phyloP scores from a whole-genome alignment of 352 stramenopile species.

The Phytophthora sp. region DNA sequence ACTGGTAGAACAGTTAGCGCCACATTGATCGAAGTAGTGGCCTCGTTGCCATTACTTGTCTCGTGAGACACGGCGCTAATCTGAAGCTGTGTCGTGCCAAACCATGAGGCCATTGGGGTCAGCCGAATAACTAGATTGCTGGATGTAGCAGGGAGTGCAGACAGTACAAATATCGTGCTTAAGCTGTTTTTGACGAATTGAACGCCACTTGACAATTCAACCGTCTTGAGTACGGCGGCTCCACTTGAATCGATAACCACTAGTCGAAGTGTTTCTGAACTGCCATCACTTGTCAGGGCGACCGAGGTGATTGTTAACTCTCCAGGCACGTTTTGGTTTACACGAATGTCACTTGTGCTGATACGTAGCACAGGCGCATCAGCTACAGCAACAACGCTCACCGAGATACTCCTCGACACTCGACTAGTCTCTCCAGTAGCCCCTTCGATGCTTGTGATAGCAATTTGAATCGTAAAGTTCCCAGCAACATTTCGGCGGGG shows the following conservation, averaged over 20 bases:
- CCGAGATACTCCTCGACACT: conserved; percentile 29
- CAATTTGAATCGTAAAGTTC: conserved; percentile 38
- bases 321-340: conserved; percentile 43
- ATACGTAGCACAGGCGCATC: conserved; percentile 43
- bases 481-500: conserved; percentile 49
- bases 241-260: conserved; percentile 34
- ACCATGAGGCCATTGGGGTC: conserved; percentile 35
- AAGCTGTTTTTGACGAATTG: conserved; percentile 30
- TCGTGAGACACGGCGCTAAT: conserved; percentile 49
- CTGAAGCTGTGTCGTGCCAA: conserved; percentile 40
- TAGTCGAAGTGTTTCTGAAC: conserved; percentile 48
- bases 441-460: conserved; percentile 36
- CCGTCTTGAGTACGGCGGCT: conserved; percentile 25
- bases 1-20: conserved; percentile 45
- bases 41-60: conserved; percentile 23
- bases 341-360: conserved; percentile 18
- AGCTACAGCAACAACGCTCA: conserved; percentile 41
- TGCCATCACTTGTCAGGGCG: conserved; percentile 44
- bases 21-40: conserved; percentile 22
- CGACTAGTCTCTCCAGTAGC: conserved; percentile 31
- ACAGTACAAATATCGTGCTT: conserved; percentile 37
- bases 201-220: conserved; percentile 31
- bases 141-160: conserved; percentile 12
- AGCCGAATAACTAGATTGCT: conserved; percentile 38
- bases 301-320: conserved; percentile 42